Base-by-base conservation (phyloP, 805 yeast genomes). In the Candida taoyuanica region DNA sequence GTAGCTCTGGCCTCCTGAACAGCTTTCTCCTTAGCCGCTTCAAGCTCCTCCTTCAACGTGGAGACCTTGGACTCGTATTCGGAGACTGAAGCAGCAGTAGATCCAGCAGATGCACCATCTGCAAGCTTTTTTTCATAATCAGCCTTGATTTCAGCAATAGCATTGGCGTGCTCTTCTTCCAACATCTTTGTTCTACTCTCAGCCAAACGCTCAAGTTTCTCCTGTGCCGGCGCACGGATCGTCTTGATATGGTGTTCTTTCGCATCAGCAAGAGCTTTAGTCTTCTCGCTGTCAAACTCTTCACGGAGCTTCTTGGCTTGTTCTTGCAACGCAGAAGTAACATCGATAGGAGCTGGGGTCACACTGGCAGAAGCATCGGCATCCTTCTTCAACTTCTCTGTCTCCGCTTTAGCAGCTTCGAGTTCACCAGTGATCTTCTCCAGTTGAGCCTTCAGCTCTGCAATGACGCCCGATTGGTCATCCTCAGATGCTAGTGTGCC, bases 141-240 rank as follows among this genome's bases (percentile, higher is more conserved):
- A 5, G 56, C 53, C 40, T 59, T 60, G 27, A 30, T 29, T 56
- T 57, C 15, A 58, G 18, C 30, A 59, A n/a, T n/a, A n/a, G n/a
- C 40, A 43, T 55, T 43, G 43, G 67, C 54, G 17, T 54, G 53
- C 34, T 54, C 50, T 15, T 46, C 50, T 26, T 58, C 58, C 25
- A 60, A 46, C 6, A 49, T 39, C 11, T 44, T 46, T 29, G 59
- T 58, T 17, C 56, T 48, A n/a, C 37, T 39, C 5, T 54, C 50
- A 13, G 58, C 57, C 13, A 50, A 12, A 20, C 39, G 47, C 11
- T 48, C 36, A 12, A 68, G 57, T 44, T 58, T 60, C 3, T 62
- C 64, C 31, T 60, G 64, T 13, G 64, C 56, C 15, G 69, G 65
- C 1, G 59, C 65, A 38, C 71, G 59, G n/a, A 68, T 44, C 34